These are phyloP conservation scores for Penicillium frequentans DNA, from an alignment of 2,329 filamentous ascomycete genomes.

Conservation along the genomic window DNA sequence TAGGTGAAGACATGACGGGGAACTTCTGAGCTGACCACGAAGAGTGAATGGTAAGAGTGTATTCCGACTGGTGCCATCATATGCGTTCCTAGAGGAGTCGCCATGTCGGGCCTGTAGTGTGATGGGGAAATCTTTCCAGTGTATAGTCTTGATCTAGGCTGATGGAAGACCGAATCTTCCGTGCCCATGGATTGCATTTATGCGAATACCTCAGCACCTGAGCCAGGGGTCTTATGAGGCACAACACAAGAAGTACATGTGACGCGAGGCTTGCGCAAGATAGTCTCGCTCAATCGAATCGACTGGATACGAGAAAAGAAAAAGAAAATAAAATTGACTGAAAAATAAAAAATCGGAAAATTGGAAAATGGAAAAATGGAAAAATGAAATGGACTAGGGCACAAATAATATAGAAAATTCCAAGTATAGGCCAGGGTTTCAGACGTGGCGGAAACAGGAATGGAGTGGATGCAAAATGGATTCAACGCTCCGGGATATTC, in stretches of 20 bases:
- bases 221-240: conserved; percentile 5
- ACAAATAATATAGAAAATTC: neutral
- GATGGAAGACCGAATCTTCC: conserved; percentile 9
- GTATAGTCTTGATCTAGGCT: conserved; percentile 4
- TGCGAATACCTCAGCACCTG: conserved; percentile 7
- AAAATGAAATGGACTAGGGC: neutral
- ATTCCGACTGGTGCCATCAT: conserved; percentile 4
- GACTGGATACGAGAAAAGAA: neutral
- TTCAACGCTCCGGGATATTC: conserved; percentile 1
- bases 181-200: conserved; percentile 22
- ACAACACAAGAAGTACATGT: conserved; percentile 12
- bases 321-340: neutral
- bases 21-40: conserved; percentile 29
- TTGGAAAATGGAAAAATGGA: neutral
- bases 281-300: neutral
- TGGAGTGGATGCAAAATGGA: neutral
- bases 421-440: neutral
- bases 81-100: conserved; percentile 1
- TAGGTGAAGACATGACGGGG: conserved; percentile 35
- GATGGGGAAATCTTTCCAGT: neutral
- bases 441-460: conserved; percentile 1
- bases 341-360: neutral
- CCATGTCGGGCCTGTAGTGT: conserved; percentile 8
- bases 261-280: conserved; percentile 11
- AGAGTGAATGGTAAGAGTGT: conserved; percentile 29